Evolutionary conservation across 352 stramenopile genomes (phyloP).

Genomic region (Pythium monospermum): DNA sequence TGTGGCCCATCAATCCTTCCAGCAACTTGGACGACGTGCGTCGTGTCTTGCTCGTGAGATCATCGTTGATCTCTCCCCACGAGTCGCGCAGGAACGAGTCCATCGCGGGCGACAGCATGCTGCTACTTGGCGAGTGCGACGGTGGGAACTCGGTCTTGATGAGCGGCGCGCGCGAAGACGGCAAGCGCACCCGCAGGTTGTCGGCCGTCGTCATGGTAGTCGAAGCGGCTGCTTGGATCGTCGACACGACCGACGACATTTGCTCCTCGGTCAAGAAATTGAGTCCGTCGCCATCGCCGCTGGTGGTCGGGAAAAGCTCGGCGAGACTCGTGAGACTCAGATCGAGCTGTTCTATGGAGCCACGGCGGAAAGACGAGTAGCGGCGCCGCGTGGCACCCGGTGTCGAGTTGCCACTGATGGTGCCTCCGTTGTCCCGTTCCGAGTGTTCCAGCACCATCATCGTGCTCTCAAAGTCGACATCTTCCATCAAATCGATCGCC

Average conservation of each 20-base stretch:
- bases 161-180: conserved; percentile 19
- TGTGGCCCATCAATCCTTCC: conserved; percentile 10
- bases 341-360: conserved; percentile 37
- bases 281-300: conserved; percentile 9
- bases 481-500: conserved; percentile 45
- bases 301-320: conserved; percentile 32
- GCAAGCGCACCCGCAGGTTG: conserved; percentile 33
- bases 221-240: conserved; percentile 1
- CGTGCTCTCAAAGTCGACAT: conserved; percentile 60
- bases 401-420: background rate
- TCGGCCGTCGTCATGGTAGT: background rate
- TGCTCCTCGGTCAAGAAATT: conserved; percentile 15
- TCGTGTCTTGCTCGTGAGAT: conserved; percentile 15
- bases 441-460: conserved; percentile 51
- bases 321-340: conserved; percentile 38
- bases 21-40: conserved; percentile 27
- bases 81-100: conserved; percentile 56
- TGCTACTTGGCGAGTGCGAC: conserved; percentile 21
- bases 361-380: conserved; percentile 19
- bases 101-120: conserved; percentile 49
- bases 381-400: background rate
- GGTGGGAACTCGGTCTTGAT: conserved; percentile 41
- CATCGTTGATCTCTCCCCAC: conserved; percentile 45
- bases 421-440: background rate
- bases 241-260: conserved; percentile 12